phyloP scores from a whole-genome alignment of 2,329 filamentous ascomycete species.

The Zymoseptoria passerinii region DNA sequence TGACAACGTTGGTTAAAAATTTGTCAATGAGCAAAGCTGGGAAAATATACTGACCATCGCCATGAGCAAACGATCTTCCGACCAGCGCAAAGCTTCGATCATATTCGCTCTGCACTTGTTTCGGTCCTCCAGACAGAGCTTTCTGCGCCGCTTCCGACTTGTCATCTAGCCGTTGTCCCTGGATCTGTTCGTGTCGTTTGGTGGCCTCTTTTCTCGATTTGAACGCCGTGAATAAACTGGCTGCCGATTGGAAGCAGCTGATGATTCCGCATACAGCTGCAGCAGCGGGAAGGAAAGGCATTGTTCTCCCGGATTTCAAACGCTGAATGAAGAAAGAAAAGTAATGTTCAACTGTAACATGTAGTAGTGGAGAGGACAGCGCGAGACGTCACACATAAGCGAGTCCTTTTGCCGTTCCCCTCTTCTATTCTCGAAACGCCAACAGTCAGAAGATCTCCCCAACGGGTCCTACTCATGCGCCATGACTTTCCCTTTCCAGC shows the following conservation, averaged over 20 bases:
- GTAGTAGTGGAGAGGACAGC: background rate
- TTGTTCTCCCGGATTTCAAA: background rate
- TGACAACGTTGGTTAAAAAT: background rate
- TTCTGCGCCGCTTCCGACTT: background rate
- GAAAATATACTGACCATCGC: background rate
- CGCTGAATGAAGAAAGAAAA: background rate
- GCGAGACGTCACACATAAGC: background rate
- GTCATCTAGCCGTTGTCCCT: background rate
- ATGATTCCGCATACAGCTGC: background rate
- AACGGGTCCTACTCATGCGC: background rate
- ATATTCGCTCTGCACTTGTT: background rate
- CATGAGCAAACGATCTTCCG: background rate
- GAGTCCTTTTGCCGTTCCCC: background rate
- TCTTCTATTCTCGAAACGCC: background rate
- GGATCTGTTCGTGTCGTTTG: background rate
- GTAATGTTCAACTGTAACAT: background rate
- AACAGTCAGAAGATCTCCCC: background rate
- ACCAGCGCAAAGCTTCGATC: background rate
- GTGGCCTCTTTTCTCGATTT: conserved; percentile 1
- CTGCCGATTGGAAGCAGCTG: conserved; percentile 1
- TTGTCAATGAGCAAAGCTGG: background rate
- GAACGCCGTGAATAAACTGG: background rate
- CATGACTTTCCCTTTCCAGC: background rate
- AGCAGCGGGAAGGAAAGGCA: background rate
- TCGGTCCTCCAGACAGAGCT: background rate